Percentiles rank a stretch among this genome's conserved stretches.
Evolutionary conservation across 2,329 filamentous ascomycete species (phyloP).

Genomic region (Paraphaeosphaeria sporulosa): DNA sequence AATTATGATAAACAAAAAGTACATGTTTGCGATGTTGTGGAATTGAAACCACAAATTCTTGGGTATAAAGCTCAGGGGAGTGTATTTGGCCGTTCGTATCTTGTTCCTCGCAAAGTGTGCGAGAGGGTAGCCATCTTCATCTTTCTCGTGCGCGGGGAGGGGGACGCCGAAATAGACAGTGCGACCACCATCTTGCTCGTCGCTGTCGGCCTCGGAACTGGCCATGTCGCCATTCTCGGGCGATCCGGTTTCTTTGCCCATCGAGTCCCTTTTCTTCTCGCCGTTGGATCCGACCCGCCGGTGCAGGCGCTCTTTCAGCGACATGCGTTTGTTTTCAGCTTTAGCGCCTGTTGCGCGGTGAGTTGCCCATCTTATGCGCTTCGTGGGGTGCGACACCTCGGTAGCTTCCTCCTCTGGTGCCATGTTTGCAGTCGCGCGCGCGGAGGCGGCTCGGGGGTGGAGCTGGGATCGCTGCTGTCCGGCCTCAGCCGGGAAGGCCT

Average conservation of each 20-base stretch:
- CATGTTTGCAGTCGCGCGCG: conserved; percentile 35
- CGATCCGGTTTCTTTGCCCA: conserved; percentile 46
- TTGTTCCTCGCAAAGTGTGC: conserved; percentile 86
- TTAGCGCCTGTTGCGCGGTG: conserved; percentile 80
- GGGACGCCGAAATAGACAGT: conserved; percentile 86
- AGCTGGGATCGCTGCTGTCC: conserved; percentile 36
- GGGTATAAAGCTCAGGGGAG: conserved; percentile 89
- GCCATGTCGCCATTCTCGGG: conserved; percentile 54
- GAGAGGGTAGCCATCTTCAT: conserved; percentile 79
- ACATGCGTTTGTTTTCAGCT: conserved; percentile 79
- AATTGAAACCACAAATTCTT: conserved; percentile 99
- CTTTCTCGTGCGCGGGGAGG: conserved; percentile 75
- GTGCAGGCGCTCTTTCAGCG: conserved; percentile 79
- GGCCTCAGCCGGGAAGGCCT: conserved; percentile 50
- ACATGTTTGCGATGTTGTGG: conserved; percentile 97
- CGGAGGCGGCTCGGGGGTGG: conserved; percentile 30
- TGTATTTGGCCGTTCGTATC: conserved; percentile 97
- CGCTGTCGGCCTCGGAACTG: conserved; percentile 50
- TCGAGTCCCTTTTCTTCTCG: conserved; percentile 67
- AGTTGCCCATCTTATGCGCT: conserved; percentile 95
- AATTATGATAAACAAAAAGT: conserved; percentile 96
- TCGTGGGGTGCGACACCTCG: conserved; percentile 68
- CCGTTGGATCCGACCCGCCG: conserved; percentile 64
- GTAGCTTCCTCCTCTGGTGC: conserved; percentile 39
- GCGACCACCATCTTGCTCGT: conserved; percentile 52